Conservation (phyloP, 139 green algal genomes). For the Desmodesmus armatus region DNA sequence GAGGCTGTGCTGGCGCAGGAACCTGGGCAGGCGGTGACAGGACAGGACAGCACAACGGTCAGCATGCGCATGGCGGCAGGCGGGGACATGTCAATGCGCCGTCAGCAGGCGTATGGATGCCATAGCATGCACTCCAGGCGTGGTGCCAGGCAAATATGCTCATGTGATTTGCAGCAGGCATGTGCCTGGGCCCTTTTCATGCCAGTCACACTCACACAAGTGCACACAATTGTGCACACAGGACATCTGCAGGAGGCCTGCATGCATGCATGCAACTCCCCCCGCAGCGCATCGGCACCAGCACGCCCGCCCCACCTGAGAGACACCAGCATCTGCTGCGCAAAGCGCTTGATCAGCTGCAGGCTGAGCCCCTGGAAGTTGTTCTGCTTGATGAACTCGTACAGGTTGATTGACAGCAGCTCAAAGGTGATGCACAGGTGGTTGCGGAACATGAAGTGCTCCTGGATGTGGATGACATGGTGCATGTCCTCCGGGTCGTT, state of each 20-base stretch:
- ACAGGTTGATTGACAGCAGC: slow-evolving; percentile 89
- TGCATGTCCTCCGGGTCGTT: slow-evolving; percentile 67
- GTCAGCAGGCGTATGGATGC: too few species aligned
- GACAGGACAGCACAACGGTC: too few species aligned
- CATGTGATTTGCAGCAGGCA: too few species aligned
- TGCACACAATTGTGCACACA: too few species aligned
- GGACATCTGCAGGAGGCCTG: not conserved
- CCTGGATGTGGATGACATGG: slow-evolving; percentile 80
- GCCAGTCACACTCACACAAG: not conserved
- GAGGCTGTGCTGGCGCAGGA: slow-evolving; percentile 59
- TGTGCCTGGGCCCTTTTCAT: not conserved
- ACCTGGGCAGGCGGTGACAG: not conserved
- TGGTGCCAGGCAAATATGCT: not conserved
- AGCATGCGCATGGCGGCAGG: too few species aligned
- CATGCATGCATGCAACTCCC: too few species aligned
- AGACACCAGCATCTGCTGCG: slow-evolving; percentile 72
- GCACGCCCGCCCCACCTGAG: slow-evolving; percentile 63
- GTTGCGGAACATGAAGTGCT: slow-evolving; percentile 85
- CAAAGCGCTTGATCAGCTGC: slow-evolving; percentile 79
- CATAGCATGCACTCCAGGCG: too few species aligned
- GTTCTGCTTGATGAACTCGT: slow-evolving; percentile 91
- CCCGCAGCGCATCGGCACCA: not conserved
- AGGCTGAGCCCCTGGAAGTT: slow-evolving; percentile 81
- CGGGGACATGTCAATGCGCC: too few species aligned
- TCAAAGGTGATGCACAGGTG: slow-evolving; percentile 94